Evolutionary conservation across 2,329 filamentous ascomycete species (phyloP).

Genomic region (Venturia nashicola): DNA sequence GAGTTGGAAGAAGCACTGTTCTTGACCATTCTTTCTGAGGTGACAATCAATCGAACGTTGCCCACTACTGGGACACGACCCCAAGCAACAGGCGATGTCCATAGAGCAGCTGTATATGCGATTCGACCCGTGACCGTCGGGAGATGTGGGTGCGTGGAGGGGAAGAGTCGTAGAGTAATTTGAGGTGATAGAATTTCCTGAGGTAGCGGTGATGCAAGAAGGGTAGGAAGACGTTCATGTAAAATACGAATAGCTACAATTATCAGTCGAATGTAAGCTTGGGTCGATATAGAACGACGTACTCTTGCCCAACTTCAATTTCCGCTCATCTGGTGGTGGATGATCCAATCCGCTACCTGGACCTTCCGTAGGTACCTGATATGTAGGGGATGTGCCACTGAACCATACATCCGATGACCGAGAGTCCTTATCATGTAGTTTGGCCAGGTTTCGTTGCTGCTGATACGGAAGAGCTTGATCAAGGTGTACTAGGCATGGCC

Average conservation of each 20-base stretch:
- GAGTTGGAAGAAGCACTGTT: conserved; percentile 26
- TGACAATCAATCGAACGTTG: conserved; percentile 75
- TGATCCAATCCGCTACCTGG: conserved; percentile 21
- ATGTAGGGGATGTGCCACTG: conserved; percentile 2
- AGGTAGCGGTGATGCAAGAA: conserved; percentile 49
- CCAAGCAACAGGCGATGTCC: conserved; percentile 95
- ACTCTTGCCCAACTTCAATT: conserved; percentile 51
- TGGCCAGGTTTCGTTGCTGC: conserved; percentile 5
- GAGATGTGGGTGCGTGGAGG: conserved; percentile 72
- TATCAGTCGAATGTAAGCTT: background rate
- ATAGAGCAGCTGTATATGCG: conserved; percentile 83
- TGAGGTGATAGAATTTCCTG: conserved; percentile 49
- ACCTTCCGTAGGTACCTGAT: background rate
- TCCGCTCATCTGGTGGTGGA: conserved; percentile 44
- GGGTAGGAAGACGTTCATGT: conserved; percentile 49
- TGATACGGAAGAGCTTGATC: background rate
- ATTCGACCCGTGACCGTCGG: conserved; percentile 85
- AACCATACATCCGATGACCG: conserved; percentile 4
- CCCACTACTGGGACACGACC: conserved; percentile 82
- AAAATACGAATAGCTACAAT: conserved; percentile 43
- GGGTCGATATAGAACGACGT: conserved; percentile 15
- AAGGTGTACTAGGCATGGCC: background rate
- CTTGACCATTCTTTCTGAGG: conserved; percentile 78
- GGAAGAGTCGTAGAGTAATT: conserved; percentile 51
- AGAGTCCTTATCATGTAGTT: conserved; percentile 1